Base-by-base conservation (phyloP, 1,139 yeast genomes). In the Suhomyces terraborum region DNA sequence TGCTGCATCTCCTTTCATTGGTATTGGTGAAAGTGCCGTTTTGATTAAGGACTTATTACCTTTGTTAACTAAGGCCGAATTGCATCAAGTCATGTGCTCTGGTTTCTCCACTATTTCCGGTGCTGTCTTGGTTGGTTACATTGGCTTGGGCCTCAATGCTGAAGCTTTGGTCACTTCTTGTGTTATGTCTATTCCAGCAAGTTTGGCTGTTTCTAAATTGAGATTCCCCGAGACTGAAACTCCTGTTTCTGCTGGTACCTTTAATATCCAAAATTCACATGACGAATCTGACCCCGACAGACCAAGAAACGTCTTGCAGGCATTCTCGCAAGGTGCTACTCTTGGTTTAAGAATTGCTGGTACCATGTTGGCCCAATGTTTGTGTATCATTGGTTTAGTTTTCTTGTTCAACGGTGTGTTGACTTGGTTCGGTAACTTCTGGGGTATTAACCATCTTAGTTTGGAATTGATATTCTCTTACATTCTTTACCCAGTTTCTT, bases 91-190 rank as follows among this genome's bases (percentile, higher is more conserved):
- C 50, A 77, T 80, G 83, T 67, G 80, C 38, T 78, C 85, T 25
- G 86, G 87, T 6, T 81, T 81, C 58, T 79, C 85, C 9, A 81
- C 87, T 36, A 80, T 81, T 50, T 75, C 85, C 3, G 87, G 87
- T 25, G 78, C 84, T 1, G 85, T 80, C 22, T 68, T 81, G 50
- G 85, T 79, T 9, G 78, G 85, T 8, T 81, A 81, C 55, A 80
- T 81, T 51, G 81, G 82, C 3, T 69, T 81, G 58, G 87, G 87
- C 31, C 70, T 80, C 51, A 79, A 78, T 50, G 73, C 86, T 2
- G 84, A 80, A 56, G 85, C 85, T 6, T 67, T 81, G 53, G 79
- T 81, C 20, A 76, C 84, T 17, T 77, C 84, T 21, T 81, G 86
- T 69, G 83, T 81, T 45, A 81, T 81, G 87, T 80, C 85, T 2